Evolutionary conservation across 257 asterid genomes (phyloP), one percentile per base, ranked within the genome.

Genomic region (Lavandula angustifolia): DNA sequence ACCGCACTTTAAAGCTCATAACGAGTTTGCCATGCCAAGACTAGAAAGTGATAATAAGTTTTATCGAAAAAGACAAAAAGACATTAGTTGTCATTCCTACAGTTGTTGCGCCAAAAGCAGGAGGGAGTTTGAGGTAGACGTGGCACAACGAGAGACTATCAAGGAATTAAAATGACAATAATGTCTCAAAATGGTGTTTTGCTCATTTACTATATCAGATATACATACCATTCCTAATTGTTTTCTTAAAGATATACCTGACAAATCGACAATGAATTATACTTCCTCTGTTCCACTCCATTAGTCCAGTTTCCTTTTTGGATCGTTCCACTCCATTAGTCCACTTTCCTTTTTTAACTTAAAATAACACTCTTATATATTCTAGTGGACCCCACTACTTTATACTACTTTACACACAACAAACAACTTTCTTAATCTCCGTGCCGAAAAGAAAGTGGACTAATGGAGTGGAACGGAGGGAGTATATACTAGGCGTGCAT

Each of bases 1-100:
- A 53, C 9, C 69, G 56, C 56, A 43, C 31, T 64, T 64, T 29
- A 33, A 41, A 51, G 51, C 71, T 56, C 71, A 17, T 47, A 68
- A 35, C 38, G 44, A 17, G 68, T 57, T 40, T 38, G 10, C 3
- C 42, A 44, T 51, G 69, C 41, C 58, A 43, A 51, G 27, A 34
- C 47, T 40, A 32, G 43, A 74, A 40, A 33, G 47, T 7, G 68
- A 41, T 41, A 53, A 56, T 64, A 49, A 49, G 47, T 37, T 14
- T 58, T 35, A 34, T 7, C 52, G 7, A 41, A 49, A 38, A 27
- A 32, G 61, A 31, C 48, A 40, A 69, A 22, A 49, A 31, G 4
- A 11, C 38, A 41, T 7, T 13, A 34, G 18, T 6, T 33, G 57
- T 13, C 29, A 13, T 32, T 43, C 49, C 42, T 6, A 53, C 29